Evolutionary conservation across 2,329 filamentous ascomycete genomes (phyloP), one percentile per base, ranked within the genome.

Genomic region (Penicillium capsulatum): DNA sequence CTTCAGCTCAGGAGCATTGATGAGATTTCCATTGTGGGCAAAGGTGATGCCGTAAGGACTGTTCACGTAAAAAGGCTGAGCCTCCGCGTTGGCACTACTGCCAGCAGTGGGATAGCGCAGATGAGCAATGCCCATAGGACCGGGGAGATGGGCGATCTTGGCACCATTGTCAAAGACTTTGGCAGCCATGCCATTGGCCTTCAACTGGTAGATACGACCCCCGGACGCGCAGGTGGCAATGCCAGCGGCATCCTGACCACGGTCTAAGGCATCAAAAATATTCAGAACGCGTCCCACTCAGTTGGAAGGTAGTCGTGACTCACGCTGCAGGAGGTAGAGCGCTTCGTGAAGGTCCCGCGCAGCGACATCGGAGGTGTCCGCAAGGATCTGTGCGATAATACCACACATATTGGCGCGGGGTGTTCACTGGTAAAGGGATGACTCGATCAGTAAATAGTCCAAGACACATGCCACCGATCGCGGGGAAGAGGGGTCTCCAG

Each of bases 1-100:
- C 61, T 78, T 80, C 33, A 94, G 72, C 36, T 85, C 80, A 2
- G 75, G 74, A 4, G 83, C 79, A 59, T 94, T 88, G 71, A 94
- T 86, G 32, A 95, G 73, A 67, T 95, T 95, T 44, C 90, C 89
- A 59, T 95, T 95, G 68, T 92, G 83, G 15, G 83, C 78, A 61
- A 92, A 77, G 57, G 77, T 85, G 54, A 94, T 84, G 33, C 88
- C 88, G 60, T 88, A 92, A 1, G 86, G 87, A 42, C 77, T 79
- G 70, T 94, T 94, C 56, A 92, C 87, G 61, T 92, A 95, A 66
- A 96, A 94, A 0, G 90, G 90, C 66, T 95, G 89, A 8, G 87
- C 86, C 67, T 95, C 88, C 6, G 87, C 82, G 58, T 87, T 91
- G 42, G 80, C 80, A 51, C 83, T 86, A 62, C 83, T 92, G 41